Base-by-base conservation (phyloP, 2,329 filamentous ascomycete genomes). In the Trichoderma sp. region DNA sequence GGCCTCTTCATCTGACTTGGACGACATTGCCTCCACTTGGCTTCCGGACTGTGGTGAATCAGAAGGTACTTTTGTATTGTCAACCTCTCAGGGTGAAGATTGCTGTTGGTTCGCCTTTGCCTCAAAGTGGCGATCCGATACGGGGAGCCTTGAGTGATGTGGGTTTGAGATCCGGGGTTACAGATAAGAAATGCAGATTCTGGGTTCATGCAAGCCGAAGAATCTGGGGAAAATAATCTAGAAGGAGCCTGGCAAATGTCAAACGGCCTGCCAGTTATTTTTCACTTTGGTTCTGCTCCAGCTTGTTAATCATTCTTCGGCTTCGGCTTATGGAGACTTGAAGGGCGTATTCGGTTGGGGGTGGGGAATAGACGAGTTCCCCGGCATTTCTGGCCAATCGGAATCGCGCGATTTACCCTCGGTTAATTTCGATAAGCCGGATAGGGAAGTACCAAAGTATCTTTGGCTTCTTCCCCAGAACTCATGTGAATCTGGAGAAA, bases 361-460 rank as follows among this genome's bases (percentile, higher is more conserved):
- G 60, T 73, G 71, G 60, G 27, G 71, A 53, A 63, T 29, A 1
- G 4, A 16, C 3, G 0, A 27, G 4, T 65, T 73, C 41, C 60
- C 60, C 71, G 38, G 24, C 60, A 33, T 65, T 29, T 29, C 14
- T 38, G 21, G 41, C 71, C 21, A 73, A 73, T 73, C 60, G 24
- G n/a, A 38, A 8, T 2, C 4, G 29, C 31, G 21, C 60, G 71
- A 73, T 73, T 73, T 73, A 64, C 56, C 71, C 71, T 73, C 71
- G 71, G 71, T 14, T 35, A 65, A 73, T 53, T 73, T 73, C 35
- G 56, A 73, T 73, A 56, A 73, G 71, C 71, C 41, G 71, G 71
- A 33, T 73, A 31, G 11, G 27, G 45, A 50, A 18, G 68, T 69
- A 69, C 50, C 11, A 6, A 33, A 18, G 68, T 63, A 63, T 31